phyloP scores from a whole-genome alignment of 148 eudicot genomes.

The Vaccinium darrowii region DNA sequence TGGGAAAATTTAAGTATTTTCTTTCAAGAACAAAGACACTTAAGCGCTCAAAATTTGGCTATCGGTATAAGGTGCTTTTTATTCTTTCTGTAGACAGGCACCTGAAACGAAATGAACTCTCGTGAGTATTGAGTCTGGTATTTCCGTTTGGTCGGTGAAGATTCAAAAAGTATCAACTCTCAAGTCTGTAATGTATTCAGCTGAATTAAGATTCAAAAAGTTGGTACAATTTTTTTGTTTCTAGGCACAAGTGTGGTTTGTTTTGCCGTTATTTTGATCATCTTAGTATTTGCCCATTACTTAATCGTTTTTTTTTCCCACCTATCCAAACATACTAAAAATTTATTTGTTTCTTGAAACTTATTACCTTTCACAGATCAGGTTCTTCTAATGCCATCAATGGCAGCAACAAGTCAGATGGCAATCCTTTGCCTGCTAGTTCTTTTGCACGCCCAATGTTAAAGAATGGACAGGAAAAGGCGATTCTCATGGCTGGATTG shows the following conservation, averaged over 20 bases:
- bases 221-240: background rate
- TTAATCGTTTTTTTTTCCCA: background rate
- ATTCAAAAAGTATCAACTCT: background rate
- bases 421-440: slow-evolving; percentile 43
- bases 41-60: background rate
- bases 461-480: slow-evolving; percentile 67
- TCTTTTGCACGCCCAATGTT: slow-evolving; percentile 50
- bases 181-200: background rate
- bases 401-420: slow-evolving; percentile 57
- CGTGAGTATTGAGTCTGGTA: background rate
- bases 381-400: slow-evolving; percentile 53
- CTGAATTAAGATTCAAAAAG: background rate
- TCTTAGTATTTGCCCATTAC: background rate
- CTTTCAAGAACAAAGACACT: background rate
- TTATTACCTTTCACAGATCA: slow-evolving; percentile 38
- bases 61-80: background rate
- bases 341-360: background rate
- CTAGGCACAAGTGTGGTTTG: background rate
- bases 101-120: background rate
- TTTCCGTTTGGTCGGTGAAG: background rate
- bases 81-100: background rate
- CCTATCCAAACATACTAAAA: background rate
- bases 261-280: background rate
- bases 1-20: background rate
- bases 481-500: slow-evolving; percentile 44